Percentiles rank a stretch among this genome's conserved stretches.
These are phyloP conservation scores for Annulohypoxylon moriforme DNA, from an alignment of 495 filamentous ascomycete species.

Conservation along the genomic window DNA sequence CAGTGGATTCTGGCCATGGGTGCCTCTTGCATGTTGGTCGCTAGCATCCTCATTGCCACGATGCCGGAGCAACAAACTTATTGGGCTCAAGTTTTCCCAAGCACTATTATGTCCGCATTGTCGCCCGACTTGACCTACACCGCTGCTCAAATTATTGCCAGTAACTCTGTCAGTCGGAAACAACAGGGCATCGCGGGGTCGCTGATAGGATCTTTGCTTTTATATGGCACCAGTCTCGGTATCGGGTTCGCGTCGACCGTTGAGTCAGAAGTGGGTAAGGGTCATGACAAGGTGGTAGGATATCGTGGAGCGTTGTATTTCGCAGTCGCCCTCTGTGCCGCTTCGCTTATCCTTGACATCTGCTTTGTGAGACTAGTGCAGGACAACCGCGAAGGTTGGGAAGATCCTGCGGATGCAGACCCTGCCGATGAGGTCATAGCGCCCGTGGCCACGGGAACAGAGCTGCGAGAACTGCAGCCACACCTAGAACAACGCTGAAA, in stretches of 20 bases:
- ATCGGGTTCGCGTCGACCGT: constrained; percentile 65
- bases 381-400: constrained; percentile 30
- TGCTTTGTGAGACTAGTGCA: constrained; percentile 25
- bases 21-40: constrained; percentile 51
- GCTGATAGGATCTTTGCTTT: constrained; percentile 59
- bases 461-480: constrained; percentile 19
- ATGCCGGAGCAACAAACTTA: constrained; percentile 62
- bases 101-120: constrained; percentile 57
- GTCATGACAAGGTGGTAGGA: constrained; percentile 42
- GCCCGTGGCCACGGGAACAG: constrained; percentile 23
- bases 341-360: constrained; percentile 56
- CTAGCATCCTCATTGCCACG: constrained; percentile 58
- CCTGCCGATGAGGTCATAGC: constrained; percentile 18
- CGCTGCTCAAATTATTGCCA: constrained; percentile 66
- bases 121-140: constrained; percentile 65
- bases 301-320: constrained; percentile 60
- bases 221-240: constrained; percentile 62
- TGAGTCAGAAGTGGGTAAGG: constrained; percentile 48
- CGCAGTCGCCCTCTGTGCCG: constrained; percentile 55
- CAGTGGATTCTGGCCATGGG: constrained; percentile 65
- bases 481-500: constrained; percentile 20
- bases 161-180: constrained; percentile 60
- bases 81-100: constrained; percentile 65
- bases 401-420: constrained; percentile 25
- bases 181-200: constrained; percentile 64